Conservation (phyloP, 176 grass and related monocot genomes). For the Juncus inflexus region DNA sequence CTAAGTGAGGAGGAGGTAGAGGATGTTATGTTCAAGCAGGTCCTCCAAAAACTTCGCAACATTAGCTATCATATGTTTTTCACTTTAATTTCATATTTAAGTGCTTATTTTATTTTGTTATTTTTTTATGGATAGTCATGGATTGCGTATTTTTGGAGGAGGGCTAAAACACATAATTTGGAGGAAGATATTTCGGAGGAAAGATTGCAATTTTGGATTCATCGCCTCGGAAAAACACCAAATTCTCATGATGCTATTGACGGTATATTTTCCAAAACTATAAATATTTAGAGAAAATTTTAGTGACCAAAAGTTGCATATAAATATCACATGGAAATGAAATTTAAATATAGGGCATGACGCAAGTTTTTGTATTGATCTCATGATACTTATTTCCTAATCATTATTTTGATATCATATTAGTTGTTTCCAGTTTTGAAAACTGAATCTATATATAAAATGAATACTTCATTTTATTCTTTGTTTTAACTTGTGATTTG, state of each 20-base stretch:
- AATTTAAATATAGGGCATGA: not conserved
- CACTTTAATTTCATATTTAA: no score
- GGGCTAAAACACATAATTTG: constrained; percentile 61
- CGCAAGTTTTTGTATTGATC: not conserved
- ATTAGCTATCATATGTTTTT: not conserved
- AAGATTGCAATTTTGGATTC: constrained; percentile 65
- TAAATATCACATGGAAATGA: not conserved
- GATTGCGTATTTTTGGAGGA: constrained; percentile 88
- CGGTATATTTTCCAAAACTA: constrained; percentile 36
- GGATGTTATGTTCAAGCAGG: constrained; percentile 95
- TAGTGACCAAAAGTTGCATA: not conserved
- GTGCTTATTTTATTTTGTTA: not conserved
- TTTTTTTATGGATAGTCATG: constrained; percentile 44
- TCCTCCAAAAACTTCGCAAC: constrained; percentile 11
- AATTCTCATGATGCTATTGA: constrained; percentile 87
- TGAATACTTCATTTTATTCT: not conserved
- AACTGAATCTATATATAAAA: no score
- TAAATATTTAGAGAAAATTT: not conserved
- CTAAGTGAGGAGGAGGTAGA: constrained; percentile 79
- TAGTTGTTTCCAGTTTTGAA: no score
- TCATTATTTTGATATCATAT: not conserved
- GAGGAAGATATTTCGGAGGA: constrained; percentile 94
- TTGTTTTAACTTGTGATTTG: not conserved
- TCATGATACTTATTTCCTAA: not conserved
- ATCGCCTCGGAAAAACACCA: constrained; percentile 49